Evolutionary conservation across 148 eudicot species (phyloP).

Genomic region (Polygonum maritimum): DNA sequence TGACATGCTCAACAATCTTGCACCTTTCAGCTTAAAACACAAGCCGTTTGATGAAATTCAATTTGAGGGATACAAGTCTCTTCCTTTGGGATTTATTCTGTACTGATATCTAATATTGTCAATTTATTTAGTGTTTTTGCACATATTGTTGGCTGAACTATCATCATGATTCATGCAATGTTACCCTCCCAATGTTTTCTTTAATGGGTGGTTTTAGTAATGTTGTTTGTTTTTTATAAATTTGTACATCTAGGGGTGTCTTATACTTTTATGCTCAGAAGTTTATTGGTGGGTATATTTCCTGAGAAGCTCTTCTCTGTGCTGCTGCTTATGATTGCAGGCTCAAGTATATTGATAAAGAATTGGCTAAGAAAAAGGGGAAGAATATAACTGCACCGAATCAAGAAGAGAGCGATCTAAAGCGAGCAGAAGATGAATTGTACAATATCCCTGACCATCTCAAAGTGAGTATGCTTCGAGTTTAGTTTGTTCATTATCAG

Average conservation of each 20-base stretch:
- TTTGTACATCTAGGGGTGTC: not conserved
- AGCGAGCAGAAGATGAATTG: conserved; percentile 80
- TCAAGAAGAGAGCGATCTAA: conserved; percentile 57
- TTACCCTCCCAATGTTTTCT: not conserved
- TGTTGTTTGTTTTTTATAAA: not conserved
- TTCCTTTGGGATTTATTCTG: not conserved
- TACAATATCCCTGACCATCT: conserved; percentile 93
- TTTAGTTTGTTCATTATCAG: not conserved
- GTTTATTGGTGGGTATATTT: not conserved
- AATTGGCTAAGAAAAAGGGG: conserved; percentile 85
- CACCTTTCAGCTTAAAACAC: not conserved
- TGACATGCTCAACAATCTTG: not conserved
- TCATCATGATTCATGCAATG: not conserved
- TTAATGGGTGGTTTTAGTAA: not conserved
- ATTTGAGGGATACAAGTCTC: not conserved
- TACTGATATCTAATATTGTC: not conserved
- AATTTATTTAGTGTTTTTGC: not conserved
- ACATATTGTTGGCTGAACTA: not conserved
- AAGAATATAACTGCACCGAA: conserved; percentile 38
- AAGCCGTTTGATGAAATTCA: not conserved
- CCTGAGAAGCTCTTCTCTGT: conserved; percentile 1
- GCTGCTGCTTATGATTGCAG: conserved; percentile 29
- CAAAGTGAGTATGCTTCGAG: conserved; percentile 48
- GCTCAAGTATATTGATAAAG: conserved; percentile 88
- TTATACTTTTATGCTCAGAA: not conserved